These are phyloP conservation scores for Fusarium sp. DNA, from an alignment of 2,329 filamentous ascomycete species.

Conservation along the genomic window DNA sequence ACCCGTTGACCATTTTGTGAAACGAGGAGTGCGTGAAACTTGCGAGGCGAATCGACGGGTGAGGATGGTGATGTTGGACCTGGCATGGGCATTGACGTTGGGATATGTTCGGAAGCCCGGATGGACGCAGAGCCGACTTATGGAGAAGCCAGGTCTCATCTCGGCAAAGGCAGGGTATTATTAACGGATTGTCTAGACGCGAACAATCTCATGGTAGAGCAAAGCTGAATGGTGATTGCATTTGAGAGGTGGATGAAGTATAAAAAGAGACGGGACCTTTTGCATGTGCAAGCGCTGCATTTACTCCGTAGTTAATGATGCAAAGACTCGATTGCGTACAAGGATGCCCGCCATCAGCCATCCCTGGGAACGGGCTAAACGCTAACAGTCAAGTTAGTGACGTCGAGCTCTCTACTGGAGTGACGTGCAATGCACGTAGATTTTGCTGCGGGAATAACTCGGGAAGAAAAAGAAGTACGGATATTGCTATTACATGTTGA, in stretches of 20 bases:
- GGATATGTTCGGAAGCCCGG: constrained; percentile 51
- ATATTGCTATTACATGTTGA: too few relatives aligned
- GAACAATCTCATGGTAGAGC: constrained; percentile 43
- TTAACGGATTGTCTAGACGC: constrained; percentile 14
- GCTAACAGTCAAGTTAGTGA: constrained; percentile 43
- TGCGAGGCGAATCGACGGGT: constrained; percentile 47
- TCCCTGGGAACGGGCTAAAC: constrained; percentile 20
- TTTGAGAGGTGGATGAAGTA: constrained; percentile 5
- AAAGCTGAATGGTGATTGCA: constrained; percentile 23
- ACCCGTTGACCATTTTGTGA: constrained; percentile 45
- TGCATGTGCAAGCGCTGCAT: constrained; percentile 38
- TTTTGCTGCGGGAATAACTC: constrained; percentile 9
- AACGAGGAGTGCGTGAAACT: constrained; percentile 43
- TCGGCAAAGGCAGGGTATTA: constrained; percentile 48
- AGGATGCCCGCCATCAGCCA: constrained; percentile 34
- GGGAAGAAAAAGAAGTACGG: neutral
- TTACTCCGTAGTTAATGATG: constrained; percentile 29
- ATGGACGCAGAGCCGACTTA: constrained; percentile 61
- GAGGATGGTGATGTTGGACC: constrained; percentile 26
- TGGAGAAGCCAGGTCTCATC: constrained; percentile 62
- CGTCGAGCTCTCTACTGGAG: constrained; percentile 43
- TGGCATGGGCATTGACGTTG: constrained; percentile 32
- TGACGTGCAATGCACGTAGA: constrained; percentile 35
- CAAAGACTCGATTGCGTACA: constrained; percentile 32
- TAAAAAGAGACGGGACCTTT: neutral